Evolutionary conservation across 257 asterid species (phyloP), one percentile per base, ranked within the genome.

Genomic region (Gentiana dahurica): DNA sequence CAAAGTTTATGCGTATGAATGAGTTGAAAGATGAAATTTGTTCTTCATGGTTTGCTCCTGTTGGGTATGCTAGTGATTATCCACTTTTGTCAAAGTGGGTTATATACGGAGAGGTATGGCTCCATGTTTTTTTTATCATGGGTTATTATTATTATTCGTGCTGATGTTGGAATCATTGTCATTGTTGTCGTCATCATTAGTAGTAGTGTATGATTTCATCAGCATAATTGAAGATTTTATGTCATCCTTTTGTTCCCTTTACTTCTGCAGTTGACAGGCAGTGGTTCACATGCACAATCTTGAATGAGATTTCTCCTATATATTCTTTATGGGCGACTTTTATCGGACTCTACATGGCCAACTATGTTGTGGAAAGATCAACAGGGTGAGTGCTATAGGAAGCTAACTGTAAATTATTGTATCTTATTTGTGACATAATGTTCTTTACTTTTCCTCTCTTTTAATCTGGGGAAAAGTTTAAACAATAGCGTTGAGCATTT

Each of bases 311-410:
- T 60, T 92, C 99, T 12, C 99, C 99, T 34, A 73, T 92, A 73
- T 92, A 88, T 83, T 92, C 99, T 34, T 71, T 92, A 58, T 92
- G 97, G 99, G 99, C 97, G 59, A 92, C 99, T 69, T 92, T 92
- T 69, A 85, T 92, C 32, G 97, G 95, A 62, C 97, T 92, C 72
- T 92, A 92, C 80, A 92, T 92, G 47, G 99, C 97, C 69, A 92
- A 92, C 81, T 92, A 92, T 76, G 97, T 92, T n/a, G 97, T 92
- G 64, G 95, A 83, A 78, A 82, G 94, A 72, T 92, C 99, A 37
- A 81, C 95, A 5, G 97, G 99, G 99, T 92, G 74, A 79, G 97
- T 68, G 54, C 66, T 60, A 43, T 64, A 36, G 54, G 49, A 49
- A 39, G 50, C 61, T 38, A 24, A 24, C 24, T 24, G 24, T 24